Evolutionary conservation across 306 rosid species (phyloP).

Genomic region (Senna tora): DNA sequence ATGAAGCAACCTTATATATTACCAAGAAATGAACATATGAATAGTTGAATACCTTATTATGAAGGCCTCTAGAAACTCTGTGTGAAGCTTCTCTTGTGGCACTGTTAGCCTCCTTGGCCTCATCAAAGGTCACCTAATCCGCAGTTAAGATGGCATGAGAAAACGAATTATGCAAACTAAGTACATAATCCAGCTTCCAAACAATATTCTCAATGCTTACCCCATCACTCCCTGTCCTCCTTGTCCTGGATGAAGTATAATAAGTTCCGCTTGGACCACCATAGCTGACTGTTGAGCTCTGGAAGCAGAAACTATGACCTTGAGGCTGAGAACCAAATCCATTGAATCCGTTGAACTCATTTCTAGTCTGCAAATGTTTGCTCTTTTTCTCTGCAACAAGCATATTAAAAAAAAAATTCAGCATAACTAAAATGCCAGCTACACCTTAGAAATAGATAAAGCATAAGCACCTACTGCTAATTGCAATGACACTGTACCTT

Average conservation of each 20-base stretch:
- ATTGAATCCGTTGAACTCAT: constrained; percentile 35
- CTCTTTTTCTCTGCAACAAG: constrained; percentile 58
- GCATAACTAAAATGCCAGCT: neutral
- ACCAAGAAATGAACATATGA: neutral
- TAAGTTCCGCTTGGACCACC: constrained; percentile 74
- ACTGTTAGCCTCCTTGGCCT: constrained; percentile 84
- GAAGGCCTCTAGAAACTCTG: constrained; percentile 68
- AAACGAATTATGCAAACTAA: neutral
- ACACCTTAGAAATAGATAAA: neutral
- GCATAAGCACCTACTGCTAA: constrained; percentile 4
- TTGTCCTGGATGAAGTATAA: constrained; percentile 66
- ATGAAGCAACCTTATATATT: constrained; percentile 19
- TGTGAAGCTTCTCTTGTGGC: constrained; percentile 71
- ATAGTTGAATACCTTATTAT: constrained; percentile 72
- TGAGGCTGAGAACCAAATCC: constrained; percentile 50
- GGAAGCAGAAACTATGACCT: constrained; percentile 70
- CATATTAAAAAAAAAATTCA: constrained; percentile 1
- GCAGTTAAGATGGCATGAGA: constrained; percentile 38
- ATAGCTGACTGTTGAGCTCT: constrained; percentile 76
- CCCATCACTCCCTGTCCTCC: constrained; percentile 87
- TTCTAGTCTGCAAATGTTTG: constrained; percentile 46
- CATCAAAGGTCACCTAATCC: constrained; percentile 72
- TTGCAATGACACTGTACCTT: constrained; percentile 50
- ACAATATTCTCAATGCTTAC: constrained; percentile 48
- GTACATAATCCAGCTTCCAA: constrained; percentile 8